Evolutionary conservation across 1,139 yeast species (phyloP).

Genomic region (Geotrichum macrosporum): DNA sequence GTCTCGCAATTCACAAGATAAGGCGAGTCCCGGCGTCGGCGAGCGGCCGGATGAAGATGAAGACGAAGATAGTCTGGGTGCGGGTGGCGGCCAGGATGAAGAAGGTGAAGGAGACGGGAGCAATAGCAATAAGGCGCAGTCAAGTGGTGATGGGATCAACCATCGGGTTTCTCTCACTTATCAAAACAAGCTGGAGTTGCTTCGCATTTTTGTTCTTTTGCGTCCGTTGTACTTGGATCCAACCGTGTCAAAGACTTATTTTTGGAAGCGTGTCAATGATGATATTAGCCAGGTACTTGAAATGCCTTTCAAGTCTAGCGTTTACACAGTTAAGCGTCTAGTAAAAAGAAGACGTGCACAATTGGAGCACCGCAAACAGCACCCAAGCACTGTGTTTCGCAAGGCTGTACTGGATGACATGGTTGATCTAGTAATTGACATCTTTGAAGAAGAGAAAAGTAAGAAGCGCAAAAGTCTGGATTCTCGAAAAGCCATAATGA

Average conservation of each 20-base stretch:
- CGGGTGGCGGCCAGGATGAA: not conserved
- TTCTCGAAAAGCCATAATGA: not conserved
- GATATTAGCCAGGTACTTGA: slow-evolving; percentile 10
- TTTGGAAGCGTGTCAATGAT: slow-evolving; percentile 16
- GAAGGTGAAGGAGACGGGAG: not conserved
- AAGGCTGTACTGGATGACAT: slow-evolving; percentile 6
- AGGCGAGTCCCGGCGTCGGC: too few relatives aligned
- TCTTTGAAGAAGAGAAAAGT: slow-evolving; percentile 11
- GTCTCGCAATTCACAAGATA: not conserved
- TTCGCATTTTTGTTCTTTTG: slow-evolving; percentile 9
- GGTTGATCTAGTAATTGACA: slow-evolving; percentile 8
- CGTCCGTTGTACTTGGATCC: slow-evolving; percentile 17
- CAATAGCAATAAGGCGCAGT: not conserved
- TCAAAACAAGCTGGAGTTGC: slow-evolving; percentile 12
- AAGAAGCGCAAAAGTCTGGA: slow-evolving; percentile 6
- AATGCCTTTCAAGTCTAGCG: slow-evolving; percentile 18
- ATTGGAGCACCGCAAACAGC: slow-evolving; percentile 2
- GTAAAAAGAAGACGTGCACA: slow-evolving; percentile 11
- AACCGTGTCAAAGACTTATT: slow-evolving; percentile 13
- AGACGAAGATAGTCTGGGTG: not conserved
- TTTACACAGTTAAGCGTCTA: slow-evolving; percentile 16
- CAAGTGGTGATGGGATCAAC: not conserved
- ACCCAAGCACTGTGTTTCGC: slow-evolving; percentile 7
- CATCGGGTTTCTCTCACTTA: slow-evolving; percentile 17
- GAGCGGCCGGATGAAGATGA: not conserved